Conservation (phyloP, 2,329 filamentous ascomycete genomes). For the Arthroderma sp. region DNA sequence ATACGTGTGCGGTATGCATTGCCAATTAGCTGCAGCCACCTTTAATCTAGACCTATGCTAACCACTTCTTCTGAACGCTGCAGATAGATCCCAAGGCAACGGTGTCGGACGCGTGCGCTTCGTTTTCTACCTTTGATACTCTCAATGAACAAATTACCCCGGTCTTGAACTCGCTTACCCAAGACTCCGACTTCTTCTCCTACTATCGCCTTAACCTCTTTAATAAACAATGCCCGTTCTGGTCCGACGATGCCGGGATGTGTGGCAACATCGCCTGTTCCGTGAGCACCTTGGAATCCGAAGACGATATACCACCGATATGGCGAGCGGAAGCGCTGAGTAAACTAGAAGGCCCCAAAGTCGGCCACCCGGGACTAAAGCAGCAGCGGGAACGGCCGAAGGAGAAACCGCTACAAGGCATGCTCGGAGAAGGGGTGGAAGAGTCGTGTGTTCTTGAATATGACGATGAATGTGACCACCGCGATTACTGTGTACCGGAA, state of each 20-base stretch:
- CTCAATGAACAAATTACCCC: slow-evolving; percentile 69
- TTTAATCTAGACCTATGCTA: neutral
- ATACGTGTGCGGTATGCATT: slow-evolving; percentile 43
- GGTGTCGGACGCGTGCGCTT: slow-evolving; percentile 87
- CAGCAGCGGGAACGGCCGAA: slow-evolving; percentile 56
- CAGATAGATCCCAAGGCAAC: slow-evolving; percentile 82
- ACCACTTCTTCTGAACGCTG: slow-evolving; percentile 3
- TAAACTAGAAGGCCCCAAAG: slow-evolving; percentile 80
- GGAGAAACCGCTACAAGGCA: slow-evolving; percentile 63
- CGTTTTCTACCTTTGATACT: slow-evolving; percentile 76
- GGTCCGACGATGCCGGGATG: slow-evolving; percentile 83
- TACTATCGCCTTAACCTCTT: slow-evolving; percentile 94
- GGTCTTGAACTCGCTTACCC: slow-evolving; percentile 65
- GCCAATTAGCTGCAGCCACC: slow-evolving; percentile 11
- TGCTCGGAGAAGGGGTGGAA: slow-evolving; percentile 71
- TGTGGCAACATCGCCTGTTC: slow-evolving; percentile 96
- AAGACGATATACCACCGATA: slow-evolving; percentile 80
- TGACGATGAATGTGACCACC: slow-evolving; percentile 90
- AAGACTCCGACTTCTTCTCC: slow-evolving; percentile 91
- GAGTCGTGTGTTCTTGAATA: slow-evolving; percentile 97
- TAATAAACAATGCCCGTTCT: slow-evolving; percentile 90
- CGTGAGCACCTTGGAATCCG: slow-evolving; percentile 87
- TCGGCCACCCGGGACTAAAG: slow-evolving; percentile 69
- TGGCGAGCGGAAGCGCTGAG: slow-evolving; percentile 88
- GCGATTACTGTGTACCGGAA: slow-evolving; percentile 92